Percentiles rank a stretch among this genome's conserved stretches.
Evolutionary conservation across 2,329 filamentous ascomycete genomes (phyloP).

Genomic region (Colletotrichum salicis): DNA sequence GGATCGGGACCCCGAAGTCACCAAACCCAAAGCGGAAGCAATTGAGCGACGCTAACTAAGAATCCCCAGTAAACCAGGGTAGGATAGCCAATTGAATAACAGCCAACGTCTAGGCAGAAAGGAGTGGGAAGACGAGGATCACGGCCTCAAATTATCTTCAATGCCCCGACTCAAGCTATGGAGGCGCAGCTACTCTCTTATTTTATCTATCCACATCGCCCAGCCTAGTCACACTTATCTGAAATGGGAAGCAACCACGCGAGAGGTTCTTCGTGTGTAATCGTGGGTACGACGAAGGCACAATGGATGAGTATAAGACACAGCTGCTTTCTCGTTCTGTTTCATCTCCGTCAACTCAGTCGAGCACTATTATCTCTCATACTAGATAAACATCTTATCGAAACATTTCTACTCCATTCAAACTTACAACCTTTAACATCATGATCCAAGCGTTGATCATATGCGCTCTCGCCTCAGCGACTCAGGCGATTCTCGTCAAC

Average conservation of each 20-base stretch:
- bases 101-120: neutral
- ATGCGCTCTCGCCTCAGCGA: constrained; percentile 31
- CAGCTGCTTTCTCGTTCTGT: neutral
- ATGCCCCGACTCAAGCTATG: neutral
- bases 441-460: constrained; percentile 39
- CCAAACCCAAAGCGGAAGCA: constrained; percentile 32
- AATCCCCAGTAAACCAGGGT: neutral
- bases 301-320: constrained; percentile 6
- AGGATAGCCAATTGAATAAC: constrained; percentile 3
- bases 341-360: neutral
- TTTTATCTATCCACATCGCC: too few species aligned
- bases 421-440: neutral
- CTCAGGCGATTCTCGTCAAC: constrained; percentile 42
- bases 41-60: constrained; percentile 31
- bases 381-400: neutral
- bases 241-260: constrained; percentile 8
- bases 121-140: neutral
- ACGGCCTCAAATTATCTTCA: neutral
- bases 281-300: neutral
- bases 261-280: neutral
- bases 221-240: neutral
- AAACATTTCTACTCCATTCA: neutral
- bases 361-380: neutral
- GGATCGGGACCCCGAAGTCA: neutral
- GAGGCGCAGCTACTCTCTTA: neutral